Evolutionary conservation across 371 early-diverging fungal species (phyloP), one percentile per base, ranked within the genome.

Genomic region (Actinomucor elegans): DNA sequence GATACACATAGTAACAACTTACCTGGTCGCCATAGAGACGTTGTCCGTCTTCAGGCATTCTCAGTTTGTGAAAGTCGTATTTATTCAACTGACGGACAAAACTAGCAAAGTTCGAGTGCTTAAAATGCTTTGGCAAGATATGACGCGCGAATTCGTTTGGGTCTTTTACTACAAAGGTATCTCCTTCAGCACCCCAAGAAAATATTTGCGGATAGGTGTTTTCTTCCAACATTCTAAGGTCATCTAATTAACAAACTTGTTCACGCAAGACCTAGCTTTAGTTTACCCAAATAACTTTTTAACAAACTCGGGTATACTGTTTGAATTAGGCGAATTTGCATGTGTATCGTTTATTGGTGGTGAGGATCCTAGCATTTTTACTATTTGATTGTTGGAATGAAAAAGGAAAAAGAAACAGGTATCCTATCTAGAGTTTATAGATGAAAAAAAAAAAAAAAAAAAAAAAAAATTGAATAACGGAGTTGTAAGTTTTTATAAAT

Each of bases 1-100:
- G 11, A 29, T 52, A 18, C 4, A 23, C 17, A 34, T 20, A 23
- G 7, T 10, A 14, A 18, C 3, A 47, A 35, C 10, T 37, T 71
- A 84, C 85, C 76, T 82, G 82, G 33, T 87, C 86, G 2, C 88
- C 88, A 60, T 88, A 86, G 4, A 75, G 65, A 34, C 69, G 67
- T 12, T 71, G 73, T 9, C 76, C 71, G 29, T 87, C 87, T 18
- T 85, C 86, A 12, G 76, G 72, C 18, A 69, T 72, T 37, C 79
- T 58, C 40, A 92, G 77, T 65, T 93, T 94, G 71, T 94, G 92
- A 69, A 97, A 96, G 48, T 73, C 74, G 61, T 97, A 97, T 73
- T 92, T 97, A 73, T 97, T 97, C 12, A 97, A 79, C 67, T 97
- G 98, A 14, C 98, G 82, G 10, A 96, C 92, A 76, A 97, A 96